Conservation (phyloP, 768 basidiomycete species). For the Kwoniella sp. region DNA sequence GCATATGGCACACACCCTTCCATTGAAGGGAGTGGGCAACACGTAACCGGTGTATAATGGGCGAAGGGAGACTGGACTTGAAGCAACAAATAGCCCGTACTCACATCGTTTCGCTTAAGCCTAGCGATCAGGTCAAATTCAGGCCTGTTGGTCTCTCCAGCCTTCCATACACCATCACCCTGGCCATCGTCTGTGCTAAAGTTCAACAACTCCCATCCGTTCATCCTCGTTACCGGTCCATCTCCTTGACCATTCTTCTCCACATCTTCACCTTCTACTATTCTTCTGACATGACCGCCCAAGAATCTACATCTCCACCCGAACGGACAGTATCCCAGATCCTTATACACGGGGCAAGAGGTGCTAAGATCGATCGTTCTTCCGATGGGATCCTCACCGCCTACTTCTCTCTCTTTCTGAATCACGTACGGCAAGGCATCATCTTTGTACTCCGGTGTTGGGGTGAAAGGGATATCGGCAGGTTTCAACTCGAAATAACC, state of each 20-base stretch:
- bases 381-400: slow-evolving; percentile 35
- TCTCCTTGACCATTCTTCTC: slow-evolving; percentile 61
- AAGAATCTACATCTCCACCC: slow-evolving; percentile 92
- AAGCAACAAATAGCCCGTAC: slow-evolving; percentile 18
- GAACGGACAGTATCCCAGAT: slow-evolving; percentile 73
- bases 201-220: slow-evolving; percentile 37
- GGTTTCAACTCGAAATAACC: slow-evolving; percentile 77
- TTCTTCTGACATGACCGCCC: slow-evolving; percentile 67
- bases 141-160: slow-evolving; percentile 71
- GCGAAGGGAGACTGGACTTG: background rate
- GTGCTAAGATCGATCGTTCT: slow-evolving; percentile 35
- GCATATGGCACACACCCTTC: no score
- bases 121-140: slow-evolving; percentile 64
- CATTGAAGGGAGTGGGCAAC: no score
- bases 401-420: slow-evolving; percentile 23
- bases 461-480: slow-evolving; percentile 68
- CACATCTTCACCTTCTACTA: slow-evolving; percentile 55
- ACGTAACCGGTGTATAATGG: no score
- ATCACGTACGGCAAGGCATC: slow-evolving; percentile 62
- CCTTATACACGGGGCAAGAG: slow-evolving; percentile 70
- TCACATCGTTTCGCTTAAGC: slow-evolving; percentile 70
- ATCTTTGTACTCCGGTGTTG: slow-evolving; percentile 58
- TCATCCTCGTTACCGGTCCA: slow-evolving; percentile 16
- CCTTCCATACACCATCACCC: slow-evolving; percentile 43
- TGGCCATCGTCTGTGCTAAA: slow-evolving; percentile 59